Base-by-base conservation (phyloP, 1,284 basidiomycete genomes). In the Cerioporus squamosus region DNA sequence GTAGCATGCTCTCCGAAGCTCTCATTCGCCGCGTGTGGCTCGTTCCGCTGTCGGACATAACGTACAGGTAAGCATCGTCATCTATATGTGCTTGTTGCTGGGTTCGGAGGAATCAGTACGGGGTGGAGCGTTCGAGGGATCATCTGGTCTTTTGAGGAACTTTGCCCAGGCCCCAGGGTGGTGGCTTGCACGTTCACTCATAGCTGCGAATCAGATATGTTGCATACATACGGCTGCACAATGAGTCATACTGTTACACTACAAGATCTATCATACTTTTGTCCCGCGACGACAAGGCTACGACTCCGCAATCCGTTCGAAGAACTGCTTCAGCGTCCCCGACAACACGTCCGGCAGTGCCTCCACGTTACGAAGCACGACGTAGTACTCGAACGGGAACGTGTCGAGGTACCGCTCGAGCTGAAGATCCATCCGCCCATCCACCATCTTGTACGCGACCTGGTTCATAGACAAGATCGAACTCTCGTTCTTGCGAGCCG, bases 341-440 rank as follows among this genome's bases (percentile, higher is more conserved):
- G 93, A 84, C 61, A 99, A 77, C 14, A 98, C 94, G 55, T 95
- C 92, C 0, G 97, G 97, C 44, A 99, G 78, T 5, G 94, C 88
- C 73, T 97, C 95, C 40, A 97, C 94, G 68, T 93, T 87, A 60
- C 95, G 81, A 45, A 99, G 77, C 17, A 99, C 92, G 50, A 98
- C 91, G 67, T 96, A 99, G 74, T 97, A 97, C 77, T 98, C 95
- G 77, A 99, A 99, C 0, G 97, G 97, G 85, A 99, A 99, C 3
- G 94, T 91, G 71, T 98, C 95, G 66, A 98, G 75, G 74, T 98
- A 98, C 49, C 93, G 86, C 68, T 91, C 84, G 81, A 98, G 87
- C 70, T 93, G 87, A 66, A 99, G 78, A 75, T 98, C 92, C 86
- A 96, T 89, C 61, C 78, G 76, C 20, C 97, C 97, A 62, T 92